Conservation (phyloP, 345 rosid species). For the Ceriops tagal region DNA sequence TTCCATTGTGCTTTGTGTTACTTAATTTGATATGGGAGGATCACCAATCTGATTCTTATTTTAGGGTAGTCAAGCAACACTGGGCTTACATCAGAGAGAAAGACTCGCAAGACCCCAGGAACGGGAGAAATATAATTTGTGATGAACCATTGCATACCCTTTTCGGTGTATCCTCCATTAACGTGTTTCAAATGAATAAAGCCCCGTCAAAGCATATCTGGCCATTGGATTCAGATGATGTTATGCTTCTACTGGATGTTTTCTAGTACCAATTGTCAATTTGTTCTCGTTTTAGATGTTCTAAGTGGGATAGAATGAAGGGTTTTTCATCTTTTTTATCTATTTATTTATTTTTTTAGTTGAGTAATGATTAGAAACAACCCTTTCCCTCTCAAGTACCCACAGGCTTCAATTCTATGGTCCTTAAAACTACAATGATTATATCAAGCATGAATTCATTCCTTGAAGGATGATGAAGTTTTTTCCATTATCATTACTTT, state of each 20-base stretch:
- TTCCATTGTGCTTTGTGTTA: neutral
- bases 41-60: neutral
- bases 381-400: too few relatives aligned
- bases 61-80: slow-evolving; percentile 51
- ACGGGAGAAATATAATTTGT: slow-evolving; percentile 49
- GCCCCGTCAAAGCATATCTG: slow-evolving; percentile 54
- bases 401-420: neutral
- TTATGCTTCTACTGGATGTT: slow-evolving; percentile 11
- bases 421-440: too few relatives aligned
- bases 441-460: too few relatives aligned
- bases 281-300: neutral
- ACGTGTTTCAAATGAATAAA: slow-evolving; percentile 67
- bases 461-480: too few relatives aligned
- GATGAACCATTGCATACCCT: slow-evolving; percentile 45
- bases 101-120: slow-evolving; percentile 56
- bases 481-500: too few relatives aligned
- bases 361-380: neutral
- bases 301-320: too few relatives aligned
- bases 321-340: neutral
- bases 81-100: slow-evolving; percentile 57
- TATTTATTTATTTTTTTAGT: neutral
- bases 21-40: too few relatives aligned
- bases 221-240: slow-evolving; percentile 44
- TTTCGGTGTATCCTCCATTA: slow-evolving; percentile 46
- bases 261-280: neutral